These are phyloP conservation scores for Boletus reticuloceps DNA, from an alignment of 768 basidiomycete species.

Conservation along the genomic window DNA sequence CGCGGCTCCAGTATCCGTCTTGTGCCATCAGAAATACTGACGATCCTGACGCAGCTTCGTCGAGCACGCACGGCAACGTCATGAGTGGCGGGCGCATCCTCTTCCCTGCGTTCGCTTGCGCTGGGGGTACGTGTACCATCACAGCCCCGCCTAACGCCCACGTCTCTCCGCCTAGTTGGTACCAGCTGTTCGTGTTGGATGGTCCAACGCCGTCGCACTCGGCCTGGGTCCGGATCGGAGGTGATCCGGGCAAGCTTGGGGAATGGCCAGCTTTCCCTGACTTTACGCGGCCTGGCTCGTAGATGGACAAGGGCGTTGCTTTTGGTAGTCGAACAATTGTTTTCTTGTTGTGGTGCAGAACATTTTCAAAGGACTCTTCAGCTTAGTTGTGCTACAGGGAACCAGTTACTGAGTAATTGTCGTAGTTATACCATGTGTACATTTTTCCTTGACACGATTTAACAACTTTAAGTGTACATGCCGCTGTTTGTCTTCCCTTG, in stretches of 20 bases:
- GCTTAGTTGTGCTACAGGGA: too few relatives aligned
- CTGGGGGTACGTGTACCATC: constrained; percentile 72
- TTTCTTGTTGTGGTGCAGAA: too few relatives aligned
- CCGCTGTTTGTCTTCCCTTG: too few relatives aligned
- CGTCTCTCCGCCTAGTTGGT: constrained; percentile 77
- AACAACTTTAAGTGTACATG: too few relatives aligned
- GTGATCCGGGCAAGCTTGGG: constrained; percentile 66
- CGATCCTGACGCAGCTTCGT: constrained; percentile 44
- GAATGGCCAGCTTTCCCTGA: constrained; percentile 73
- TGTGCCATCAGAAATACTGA: background rate
- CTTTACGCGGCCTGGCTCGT: constrained; percentile 63
- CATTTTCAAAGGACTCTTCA: too few relatives aligned
- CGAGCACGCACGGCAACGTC: constrained; percentile 74
- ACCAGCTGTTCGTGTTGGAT: constrained; percentile 72
- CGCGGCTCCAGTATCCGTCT: too few relatives aligned
- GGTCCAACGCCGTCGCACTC: constrained; percentile 78
- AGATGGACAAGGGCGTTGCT: background rate
- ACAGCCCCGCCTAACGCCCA: constrained; percentile 68
- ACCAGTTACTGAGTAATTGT: too few relatives aligned
- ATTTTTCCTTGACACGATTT: too few relatives aligned
- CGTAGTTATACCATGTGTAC: too few relatives aligned
- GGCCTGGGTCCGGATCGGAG: constrained; percentile 74
- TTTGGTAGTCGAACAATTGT: too few relatives aligned
- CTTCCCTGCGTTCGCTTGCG: constrained; percentile 70
- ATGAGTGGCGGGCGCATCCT: constrained; percentile 68